These are phyloP conservation scores for Poterioochromonas sp. DNA, from an alignment of 352 stramenopile species.

Conservation along the genomic window DNA sequence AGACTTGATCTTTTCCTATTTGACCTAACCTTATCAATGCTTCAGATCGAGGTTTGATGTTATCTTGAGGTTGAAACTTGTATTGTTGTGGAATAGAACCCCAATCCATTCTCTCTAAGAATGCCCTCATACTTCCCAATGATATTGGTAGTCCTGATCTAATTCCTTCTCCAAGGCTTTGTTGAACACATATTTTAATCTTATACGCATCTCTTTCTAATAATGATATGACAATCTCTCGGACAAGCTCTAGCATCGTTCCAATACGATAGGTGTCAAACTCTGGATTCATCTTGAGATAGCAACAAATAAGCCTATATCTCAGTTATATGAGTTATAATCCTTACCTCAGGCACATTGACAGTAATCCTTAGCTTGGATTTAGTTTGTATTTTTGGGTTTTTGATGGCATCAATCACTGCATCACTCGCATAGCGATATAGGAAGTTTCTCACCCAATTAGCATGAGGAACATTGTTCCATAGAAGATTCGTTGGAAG, in stretches of 20 bases:
- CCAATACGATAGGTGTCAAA: constrained; percentile 45
- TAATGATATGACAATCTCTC: constrained; percentile 37
- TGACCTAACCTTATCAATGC: constrained; percentile 20
- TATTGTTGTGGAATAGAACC: neutral
- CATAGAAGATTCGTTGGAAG: constrained; percentile 1
- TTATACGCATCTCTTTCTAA: neutral
- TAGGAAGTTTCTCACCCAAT: neutral
- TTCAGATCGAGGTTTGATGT: neutral
- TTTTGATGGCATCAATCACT: constrained; percentile 25
- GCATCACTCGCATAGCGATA: constrained; percentile 11
- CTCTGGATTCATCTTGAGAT: constrained; percentile 33
- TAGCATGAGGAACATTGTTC: constrained; percentile 22
- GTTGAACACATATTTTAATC: constrained; percentile 37
- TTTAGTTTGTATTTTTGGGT: constrained; percentile 25
- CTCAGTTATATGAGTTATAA: no score
- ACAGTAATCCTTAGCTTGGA: neutral
- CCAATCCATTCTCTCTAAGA: constrained; percentile 48
- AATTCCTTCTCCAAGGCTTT: constrained; percentile 42
- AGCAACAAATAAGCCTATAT: no score
- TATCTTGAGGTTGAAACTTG: neutral
- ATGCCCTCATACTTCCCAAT: constrained; percentile 37
- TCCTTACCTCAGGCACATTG: constrained; percentile 20
- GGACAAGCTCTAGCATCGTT: constrained; percentile 44
- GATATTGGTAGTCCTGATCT: constrained; percentile 43
- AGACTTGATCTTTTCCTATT: constrained; percentile 39